Conservation (phyloP, 768 basidiomycete species). For the Amanita exitialis region DNA sequence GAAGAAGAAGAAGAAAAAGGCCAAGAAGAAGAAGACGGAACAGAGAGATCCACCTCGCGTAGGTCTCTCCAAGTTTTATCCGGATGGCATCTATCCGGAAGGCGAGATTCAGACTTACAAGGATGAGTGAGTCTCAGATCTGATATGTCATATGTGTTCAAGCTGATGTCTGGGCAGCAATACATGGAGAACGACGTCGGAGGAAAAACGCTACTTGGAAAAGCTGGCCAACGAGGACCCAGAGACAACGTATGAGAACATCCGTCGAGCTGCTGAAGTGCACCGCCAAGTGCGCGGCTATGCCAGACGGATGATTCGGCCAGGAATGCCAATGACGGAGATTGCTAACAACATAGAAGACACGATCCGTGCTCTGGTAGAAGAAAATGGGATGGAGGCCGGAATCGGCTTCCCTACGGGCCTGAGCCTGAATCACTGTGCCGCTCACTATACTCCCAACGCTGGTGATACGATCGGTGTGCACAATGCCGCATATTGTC, state of each 20-base stretch:
- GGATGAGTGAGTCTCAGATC: constrained; percentile 59
- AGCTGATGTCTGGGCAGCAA: constrained; percentile 41
- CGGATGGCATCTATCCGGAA: constrained; percentile 79
- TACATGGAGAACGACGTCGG: constrained; percentile 78
- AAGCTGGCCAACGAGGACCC: constrained; percentile 70
- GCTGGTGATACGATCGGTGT: constrained; percentile 78
- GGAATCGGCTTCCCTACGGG: constrained; percentile 98
- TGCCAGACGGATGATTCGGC: constrained; percentile 75
- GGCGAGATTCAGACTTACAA: constrained; percentile 90
- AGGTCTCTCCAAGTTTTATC: constrained; percentile 82
- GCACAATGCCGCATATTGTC: constrained; percentile 15
- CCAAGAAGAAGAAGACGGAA: constrained; percentile 73
- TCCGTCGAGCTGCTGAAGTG: constrained; percentile 91
- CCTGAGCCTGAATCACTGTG: constrained; percentile 86
- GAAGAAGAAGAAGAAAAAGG: constrained; percentile 93
- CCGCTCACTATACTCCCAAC: constrained; percentile 96
- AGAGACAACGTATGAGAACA: constrained; percentile 76
- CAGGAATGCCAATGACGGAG: constrained; percentile 91
- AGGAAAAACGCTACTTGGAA: constrained; percentile 84
- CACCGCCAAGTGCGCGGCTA: constrained; percentile 85
- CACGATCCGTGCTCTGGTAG: constrained; percentile 82
- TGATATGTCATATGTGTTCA: constrained; percentile 1
- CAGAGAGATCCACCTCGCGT: constrained; percentile 92
- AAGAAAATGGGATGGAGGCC: constrained; percentile 75
- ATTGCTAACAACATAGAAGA: constrained; percentile 93